These are phyloP conservation scores for Penicillium cosmopolitanum DNA, from an alignment of 495 filamentous ascomycete genomes.

Conservation along the genomic window DNA sequence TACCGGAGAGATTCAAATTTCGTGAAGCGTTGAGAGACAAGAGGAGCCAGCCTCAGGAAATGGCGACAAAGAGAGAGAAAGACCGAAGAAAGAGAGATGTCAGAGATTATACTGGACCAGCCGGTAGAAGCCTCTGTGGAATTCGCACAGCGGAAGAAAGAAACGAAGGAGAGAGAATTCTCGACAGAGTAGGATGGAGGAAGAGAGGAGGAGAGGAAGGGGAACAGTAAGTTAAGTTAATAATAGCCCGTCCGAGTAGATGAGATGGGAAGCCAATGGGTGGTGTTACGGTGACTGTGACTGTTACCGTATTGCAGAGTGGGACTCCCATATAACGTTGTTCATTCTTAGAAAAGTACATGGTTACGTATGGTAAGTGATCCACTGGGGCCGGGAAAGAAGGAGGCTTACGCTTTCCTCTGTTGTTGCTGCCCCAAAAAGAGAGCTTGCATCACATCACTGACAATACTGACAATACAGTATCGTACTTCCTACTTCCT, in stretches of 20 bases:
- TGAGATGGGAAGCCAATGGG: background rate
- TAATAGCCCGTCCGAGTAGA: background rate
- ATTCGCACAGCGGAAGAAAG: constrained; percentile 48
- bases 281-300: background rate
- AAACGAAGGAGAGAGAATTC: constrained; percentile 37
- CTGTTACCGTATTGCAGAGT: background rate
- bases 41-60: constrained; percentile 46
- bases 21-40: constrained; percentile 18
- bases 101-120: constrained; percentile 49
- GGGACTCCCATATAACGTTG: background rate
- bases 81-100: constrained; percentile 36
- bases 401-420: too few species aligned
- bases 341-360: too few species aligned
- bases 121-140: constrained; percentile 44
- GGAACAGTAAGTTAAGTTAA: constrained; percentile 25
- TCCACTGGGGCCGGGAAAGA: too few species aligned
- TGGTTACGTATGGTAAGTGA: too few species aligned
- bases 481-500: too few species aligned
- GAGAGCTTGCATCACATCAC: background rate
- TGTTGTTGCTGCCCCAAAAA: too few species aligned
- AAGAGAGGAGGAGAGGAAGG: constrained; percentile 22
- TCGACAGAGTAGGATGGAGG: constrained; percentile 15
- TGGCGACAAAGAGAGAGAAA: constrained; percentile 33
- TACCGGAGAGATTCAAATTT: constrained; percentile 5
- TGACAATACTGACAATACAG: background rate